Evolutionary conservation across 805 yeast species (phyloP).

Genomic region (Soucietia sequanensis): DNA sequence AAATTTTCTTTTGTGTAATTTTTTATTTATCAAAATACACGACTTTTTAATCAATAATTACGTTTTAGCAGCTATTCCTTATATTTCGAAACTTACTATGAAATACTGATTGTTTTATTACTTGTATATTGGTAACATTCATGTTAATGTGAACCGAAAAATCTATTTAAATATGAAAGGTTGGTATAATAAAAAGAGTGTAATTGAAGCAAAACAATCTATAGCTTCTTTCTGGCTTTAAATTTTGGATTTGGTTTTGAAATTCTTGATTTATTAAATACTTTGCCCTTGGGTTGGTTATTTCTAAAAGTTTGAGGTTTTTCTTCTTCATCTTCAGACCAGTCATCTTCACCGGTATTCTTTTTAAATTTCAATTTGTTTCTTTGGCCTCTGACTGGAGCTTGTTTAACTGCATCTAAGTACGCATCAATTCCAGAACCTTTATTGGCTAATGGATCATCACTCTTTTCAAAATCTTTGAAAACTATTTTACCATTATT

Average conservation of each 20-base stretch:
- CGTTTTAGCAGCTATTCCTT: no score
- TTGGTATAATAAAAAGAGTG: no score
- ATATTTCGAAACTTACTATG: no score
- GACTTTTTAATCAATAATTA: no score
- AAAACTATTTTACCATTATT: conserved; percentile 70
- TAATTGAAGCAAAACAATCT: conserved; percentile 14
- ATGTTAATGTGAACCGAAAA: no score
- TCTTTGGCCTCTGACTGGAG: conserved; percentile 91
- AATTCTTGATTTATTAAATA: conserved; percentile 21
- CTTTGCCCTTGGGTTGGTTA: conserved; percentile 9
- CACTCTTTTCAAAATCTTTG: conserved; percentile 44
- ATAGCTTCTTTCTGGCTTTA: conserved; percentile 61
- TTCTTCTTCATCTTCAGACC: conserved; percentile 39
- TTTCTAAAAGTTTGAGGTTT: conserved; percentile 10
- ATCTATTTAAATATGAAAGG: no score
- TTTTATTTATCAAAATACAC: no score
- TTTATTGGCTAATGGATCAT: conserved; percentile 44
- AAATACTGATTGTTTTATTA: no score
- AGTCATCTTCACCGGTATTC: conserved; percentile 49
- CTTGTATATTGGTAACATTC: no score
- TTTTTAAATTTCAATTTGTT: conserved; percentile 87
- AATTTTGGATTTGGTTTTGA: conserved; percentile 48
- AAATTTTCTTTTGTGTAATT: no score
- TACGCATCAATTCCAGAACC: conserved; percentile 81
- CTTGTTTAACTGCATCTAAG: conserved; percentile 88